Percentiles rank a stretch among this genome's conserved stretches.
Evolutionary conservation across 2,329 filamentous ascomycete genomes (phyloP).

Genomic region (Hirsutella minnesotensis): DNA sequence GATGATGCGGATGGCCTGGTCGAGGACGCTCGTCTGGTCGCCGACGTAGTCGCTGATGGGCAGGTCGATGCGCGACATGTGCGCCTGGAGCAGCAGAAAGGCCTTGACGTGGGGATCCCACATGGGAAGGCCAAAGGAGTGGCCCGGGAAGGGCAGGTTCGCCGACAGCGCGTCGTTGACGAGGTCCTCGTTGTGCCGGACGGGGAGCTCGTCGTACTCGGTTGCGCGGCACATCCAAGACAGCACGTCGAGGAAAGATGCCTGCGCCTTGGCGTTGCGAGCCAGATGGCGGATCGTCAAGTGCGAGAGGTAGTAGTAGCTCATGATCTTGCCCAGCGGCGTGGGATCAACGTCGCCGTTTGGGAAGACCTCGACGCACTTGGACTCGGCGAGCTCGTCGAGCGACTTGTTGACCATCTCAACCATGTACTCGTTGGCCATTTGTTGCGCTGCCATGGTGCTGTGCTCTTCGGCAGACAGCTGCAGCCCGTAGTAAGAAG

Average conservation of each 20-base stretch:
- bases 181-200: constrained; percentile 95
- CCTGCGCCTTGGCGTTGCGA: constrained; percentile 60
- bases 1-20: constrained; percentile 93
- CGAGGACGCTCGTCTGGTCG: constrained; percentile 78
- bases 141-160: constrained; percentile 56
- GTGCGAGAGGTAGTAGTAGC: constrained; percentile 96
- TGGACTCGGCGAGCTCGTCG: constrained; percentile 67
- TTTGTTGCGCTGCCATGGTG: constrained; percentile 69
- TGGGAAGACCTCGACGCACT: constrained; percentile 69
- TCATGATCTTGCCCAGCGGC: constrained; percentile 94
- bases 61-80: constrained; percentile 85
- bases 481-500: constrained; percentile 92
- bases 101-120: constrained; percentile 99
- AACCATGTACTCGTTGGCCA: constrained; percentile 92
- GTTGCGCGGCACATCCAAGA: constrained; percentile 88
- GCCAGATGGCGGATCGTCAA: constrained; percentile 82
- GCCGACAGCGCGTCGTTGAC: constrained; percentile 85
- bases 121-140: constrained; percentile 65
- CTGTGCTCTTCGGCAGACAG: constrained; percentile 90
- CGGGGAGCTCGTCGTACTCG: constrained; percentile 94
- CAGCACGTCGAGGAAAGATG: constrained; percentile 70
- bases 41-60: constrained; percentile 97
- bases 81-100: constrained; percentile 84
- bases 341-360: constrained; percentile 88
- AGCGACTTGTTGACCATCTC: constrained; percentile 83